Conservation (phyloP, 1,139 yeast genomes). For the Hansenula anomala region DNA sequence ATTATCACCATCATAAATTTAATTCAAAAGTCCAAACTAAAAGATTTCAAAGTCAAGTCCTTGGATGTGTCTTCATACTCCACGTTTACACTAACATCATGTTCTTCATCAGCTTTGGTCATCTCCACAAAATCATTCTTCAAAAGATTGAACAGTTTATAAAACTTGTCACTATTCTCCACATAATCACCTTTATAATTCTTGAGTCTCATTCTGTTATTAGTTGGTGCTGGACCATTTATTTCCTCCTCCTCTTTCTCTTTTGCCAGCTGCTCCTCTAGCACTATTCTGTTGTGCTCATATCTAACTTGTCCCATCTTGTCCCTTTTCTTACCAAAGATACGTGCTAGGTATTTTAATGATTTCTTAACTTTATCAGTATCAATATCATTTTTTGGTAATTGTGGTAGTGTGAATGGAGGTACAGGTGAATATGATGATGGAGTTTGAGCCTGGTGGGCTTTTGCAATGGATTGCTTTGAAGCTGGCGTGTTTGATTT, state of each 20-base stretch:
- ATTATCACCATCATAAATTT: too few relatives aligned
- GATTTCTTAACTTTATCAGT: constrained; percentile 16
- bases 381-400: constrained; percentile 19
- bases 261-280: constrained; percentile 7
- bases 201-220: constrained; percentile 17
- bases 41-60: background rate
- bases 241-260: constrained; percentile 8
- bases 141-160: background rate
- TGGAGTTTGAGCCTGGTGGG: too few relatives aligned
- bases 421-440: background rate
- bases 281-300: constrained; percentile 12
- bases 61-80: background rate
- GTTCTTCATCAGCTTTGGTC: background rate
- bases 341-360: constrained; percentile 8
- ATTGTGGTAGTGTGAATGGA: constrained; percentile 4
- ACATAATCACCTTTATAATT: constrained; percentile 22
- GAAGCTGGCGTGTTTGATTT: background rate
- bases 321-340: constrained; percentile 9
- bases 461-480: background rate
- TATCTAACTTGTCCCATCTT: constrained; percentile 14
- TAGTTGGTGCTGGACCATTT: background rate
- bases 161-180: constrained; percentile 8
- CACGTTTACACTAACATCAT: background rate
- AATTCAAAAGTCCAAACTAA: background rate
- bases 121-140: constrained; percentile 3